Evolutionary conservation across 148 eudicot species (phyloP).

Genomic region (Linanthus parryae): DNA sequence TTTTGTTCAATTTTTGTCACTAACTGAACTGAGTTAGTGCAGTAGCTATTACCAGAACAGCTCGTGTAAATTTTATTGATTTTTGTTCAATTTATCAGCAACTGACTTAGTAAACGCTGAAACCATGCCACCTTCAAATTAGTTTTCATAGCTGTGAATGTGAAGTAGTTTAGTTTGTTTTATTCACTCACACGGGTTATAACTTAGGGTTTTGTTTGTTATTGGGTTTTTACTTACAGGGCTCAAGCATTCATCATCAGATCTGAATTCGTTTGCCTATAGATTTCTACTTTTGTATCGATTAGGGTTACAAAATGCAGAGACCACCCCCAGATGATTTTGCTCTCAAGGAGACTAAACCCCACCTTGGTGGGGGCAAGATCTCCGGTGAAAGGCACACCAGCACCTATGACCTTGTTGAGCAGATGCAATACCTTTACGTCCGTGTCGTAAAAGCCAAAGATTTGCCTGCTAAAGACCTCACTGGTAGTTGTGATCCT

Average conservation of each 20-base stretch:
- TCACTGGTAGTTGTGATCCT: slow-evolving; percentile 33
- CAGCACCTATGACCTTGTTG: slow-evolving; percentile 32
- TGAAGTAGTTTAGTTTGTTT: too few species aligned
- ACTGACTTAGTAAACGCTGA: too few species aligned
- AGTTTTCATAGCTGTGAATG: too few species aligned
- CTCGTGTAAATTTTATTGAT: too few species aligned
- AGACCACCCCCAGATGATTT: slow-evolving; percentile 49
- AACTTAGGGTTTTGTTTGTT: too few species aligned
- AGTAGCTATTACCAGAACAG: too few species aligned
- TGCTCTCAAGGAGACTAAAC: slow-evolving; percentile 58
- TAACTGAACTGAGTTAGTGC: too few species aligned
- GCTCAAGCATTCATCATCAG: neutral
- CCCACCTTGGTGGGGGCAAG: slow-evolving; percentile 29
- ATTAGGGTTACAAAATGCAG: slow-evolving; percentile 26
- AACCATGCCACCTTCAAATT: too few species aligned
- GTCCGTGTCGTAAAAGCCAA: slow-evolving; percentile 31
- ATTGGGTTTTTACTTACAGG: neutral
- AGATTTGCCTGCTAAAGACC: slow-evolving; percentile 23
- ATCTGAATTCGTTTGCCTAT: neutral
- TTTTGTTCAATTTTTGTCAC: too few species aligned
- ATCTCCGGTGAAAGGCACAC: slow-evolving; percentile 18
- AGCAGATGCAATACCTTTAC: slow-evolving; percentile 33
- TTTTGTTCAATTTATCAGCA: too few species aligned
- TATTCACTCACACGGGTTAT: too few species aligned
- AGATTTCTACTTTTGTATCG: neutral